These are phyloP conservation scores for Annulohypoxylon truncatum DNA, from an alignment of 2,329 filamentous ascomycete species.

Conservation along the genomic window DNA sequence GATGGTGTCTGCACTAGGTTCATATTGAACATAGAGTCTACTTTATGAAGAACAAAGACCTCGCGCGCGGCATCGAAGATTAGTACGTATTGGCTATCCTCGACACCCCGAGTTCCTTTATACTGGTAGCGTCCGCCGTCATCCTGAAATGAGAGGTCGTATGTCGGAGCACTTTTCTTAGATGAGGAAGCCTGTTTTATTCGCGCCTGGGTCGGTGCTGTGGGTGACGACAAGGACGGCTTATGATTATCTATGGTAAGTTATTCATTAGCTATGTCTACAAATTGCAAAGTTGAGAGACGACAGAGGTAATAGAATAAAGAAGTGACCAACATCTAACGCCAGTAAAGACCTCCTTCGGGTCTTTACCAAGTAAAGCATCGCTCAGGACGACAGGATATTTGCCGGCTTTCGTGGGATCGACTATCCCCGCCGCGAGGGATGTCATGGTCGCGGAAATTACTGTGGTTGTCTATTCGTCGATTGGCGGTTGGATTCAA, in stretches of 20 bases:
- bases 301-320: background rate
- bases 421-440: slow-evolving; percentile 55
- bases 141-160: slow-evolving; percentile 67
- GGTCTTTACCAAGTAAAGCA: slow-evolving; percentile 65
- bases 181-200: slow-evolving; percentile 64
- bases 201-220: slow-evolving; percentile 61
- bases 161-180: slow-evolving; percentile 51
- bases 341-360: slow-evolving; percentile 69
- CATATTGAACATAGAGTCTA: slow-evolving; percentile 88
- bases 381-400: slow-evolving; percentile 74
- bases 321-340: slow-evolving; percentile 64
- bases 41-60: slow-evolving; percentile 82
- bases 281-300: background rate
- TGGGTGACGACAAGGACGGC: slow-evolving; percentile 62
- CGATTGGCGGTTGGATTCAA: slow-evolving; percentile 7
- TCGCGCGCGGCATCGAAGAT: slow-evolving; percentile 81
- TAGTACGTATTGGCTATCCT: slow-evolving; percentile 71
- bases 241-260: slow-evolving; percentile 69
- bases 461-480: background rate
- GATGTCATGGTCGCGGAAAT: slow-evolving; percentile 43
- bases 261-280: slow-evolving; percentile 11
- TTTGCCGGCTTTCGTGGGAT: slow-evolving; percentile 70
- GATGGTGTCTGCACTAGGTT: slow-evolving; percentile 79
- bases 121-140: slow-evolving; percentile 69
- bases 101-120: slow-evolving; percentile 67